These are phyloP conservation scores for Penicillium olsonii DNA, from an alignment of 2,329 filamentous ascomycete species.

Conservation along the genomic window DNA sequence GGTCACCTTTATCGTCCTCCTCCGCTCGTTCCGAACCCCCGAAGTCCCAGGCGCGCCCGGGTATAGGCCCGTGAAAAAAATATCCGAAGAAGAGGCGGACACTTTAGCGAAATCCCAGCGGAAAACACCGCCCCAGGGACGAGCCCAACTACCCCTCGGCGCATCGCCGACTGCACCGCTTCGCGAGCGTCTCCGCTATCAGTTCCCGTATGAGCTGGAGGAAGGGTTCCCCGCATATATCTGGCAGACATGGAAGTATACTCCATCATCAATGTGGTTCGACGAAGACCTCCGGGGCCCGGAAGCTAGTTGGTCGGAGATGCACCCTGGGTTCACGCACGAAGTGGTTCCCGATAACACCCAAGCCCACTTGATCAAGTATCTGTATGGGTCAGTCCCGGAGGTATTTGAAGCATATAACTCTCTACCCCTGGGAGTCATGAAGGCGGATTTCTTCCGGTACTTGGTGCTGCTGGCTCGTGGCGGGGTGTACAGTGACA, in stretches of 20 bases:
- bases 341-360: slow-evolving; percentile 94
- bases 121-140: slow-evolving; percentile 16
- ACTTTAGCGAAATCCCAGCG: slow-evolving; percentile 10
- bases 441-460: slow-evolving; percentile 77
- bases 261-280: slow-evolving; percentile 76
- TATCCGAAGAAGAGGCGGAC: slow-evolving; percentile 22
- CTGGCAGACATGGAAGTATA: slow-evolving; percentile 98
- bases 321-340: slow-evolving; percentile 90
- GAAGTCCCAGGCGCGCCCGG: slow-evolving; percentile 28
- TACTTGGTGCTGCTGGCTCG: slow-evolving; percentile 75
- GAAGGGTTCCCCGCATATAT: slow-evolving; percentile 94
- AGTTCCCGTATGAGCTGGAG: slow-evolving; percentile 89
- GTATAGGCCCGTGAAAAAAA: slow-evolving; percentile 27
- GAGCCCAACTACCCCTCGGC: slow-evolving; percentile 53
- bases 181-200: slow-evolving; percentile 80
- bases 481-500: slow-evolving; percentile 84
- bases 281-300: slow-evolving; percentile 71
- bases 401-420: slow-evolving; percentile 77
- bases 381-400: slow-evolving; percentile 82
- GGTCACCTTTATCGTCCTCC: slow-evolving; percentile 68
- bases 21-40: slow-evolving; percentile 61
- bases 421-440: slow-evolving; percentile 69
- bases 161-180: slow-evolving; percentile 73
- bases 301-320: slow-evolving; percentile 85
- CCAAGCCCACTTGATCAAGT: slow-evolving; percentile 74